Evolutionary conservation across 805 yeast genomes (phyloP).

Genomic region (Jamesozyma lodderae): DNA sequence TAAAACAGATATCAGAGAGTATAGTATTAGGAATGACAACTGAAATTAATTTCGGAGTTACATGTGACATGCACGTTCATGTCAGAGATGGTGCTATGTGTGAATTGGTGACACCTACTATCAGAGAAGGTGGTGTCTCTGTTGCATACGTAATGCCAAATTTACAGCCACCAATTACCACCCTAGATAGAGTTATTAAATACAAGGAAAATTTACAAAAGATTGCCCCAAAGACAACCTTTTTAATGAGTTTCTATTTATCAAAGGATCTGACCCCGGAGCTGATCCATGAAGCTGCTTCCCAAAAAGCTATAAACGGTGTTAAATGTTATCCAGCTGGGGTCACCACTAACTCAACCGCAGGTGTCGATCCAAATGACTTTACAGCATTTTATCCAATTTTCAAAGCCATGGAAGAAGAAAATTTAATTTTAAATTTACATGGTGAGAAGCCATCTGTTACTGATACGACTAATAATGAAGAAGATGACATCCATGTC

Average conservation of each 20-base stretch:
- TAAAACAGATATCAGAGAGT: too few species aligned
- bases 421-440: conserved; percentile 69
- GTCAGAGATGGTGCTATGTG: conserved; percentile 91
- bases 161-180: conserved; percentile 82
- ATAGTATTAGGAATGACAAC: conserved; percentile 4
- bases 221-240: conserved; percentile 74
- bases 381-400: conserved; percentile 83
- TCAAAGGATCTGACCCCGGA: conserved; percentile 78
- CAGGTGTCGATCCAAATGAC: conserved; percentile 90
- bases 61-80: conserved; percentile 95
- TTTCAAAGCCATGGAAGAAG: conserved; percentile 77
- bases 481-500: conserved; percentile 59
- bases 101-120: conserved; percentile 83
- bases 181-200: conserved; percentile 57
- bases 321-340: conserved; percentile 98
- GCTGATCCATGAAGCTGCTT: conserved; percentile 69
- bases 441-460: conserved; percentile 92
- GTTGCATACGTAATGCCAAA: conserved; percentile 96
- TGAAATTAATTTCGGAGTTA: conserved; percentile 39
- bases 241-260: conserved; percentile 84
- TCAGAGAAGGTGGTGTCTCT: conserved; percentile 82
- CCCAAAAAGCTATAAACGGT: conserved; percentile 61
- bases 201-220: conserved; percentile 57
- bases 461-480: conserved; percentile 48
- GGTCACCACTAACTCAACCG: conserved; percentile 91